Conservation (phyloP, 495 filamentous ascomycete species). For the Neurospora sp. region DNA sequence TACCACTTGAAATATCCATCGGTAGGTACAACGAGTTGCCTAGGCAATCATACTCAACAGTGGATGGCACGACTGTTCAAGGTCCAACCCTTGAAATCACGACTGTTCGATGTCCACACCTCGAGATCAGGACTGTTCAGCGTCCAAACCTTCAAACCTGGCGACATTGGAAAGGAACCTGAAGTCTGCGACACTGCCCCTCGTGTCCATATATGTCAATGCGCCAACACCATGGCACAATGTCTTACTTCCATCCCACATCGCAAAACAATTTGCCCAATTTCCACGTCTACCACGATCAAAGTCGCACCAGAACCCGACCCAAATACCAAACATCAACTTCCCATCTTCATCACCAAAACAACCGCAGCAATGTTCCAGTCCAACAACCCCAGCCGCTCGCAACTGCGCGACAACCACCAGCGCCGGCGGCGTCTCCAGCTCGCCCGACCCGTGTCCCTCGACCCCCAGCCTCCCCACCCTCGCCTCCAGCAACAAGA, state of each 20-base stretch:
- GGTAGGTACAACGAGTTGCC: background rate
- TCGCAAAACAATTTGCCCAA: background rate
- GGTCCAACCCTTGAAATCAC: background rate
- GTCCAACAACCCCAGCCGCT: background rate
- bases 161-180: background rate
- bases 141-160: background rate
- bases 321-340: background rate
- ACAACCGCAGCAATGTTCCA: background rate
- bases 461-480: background rate
- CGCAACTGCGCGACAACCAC: rapidly evolving
- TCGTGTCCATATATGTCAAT: background rate
- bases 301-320: background rate
- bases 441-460: too few species aligned
- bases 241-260: background rate
- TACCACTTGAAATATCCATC: background rate
- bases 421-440: too few species aligned
- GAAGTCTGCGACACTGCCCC: background rate
- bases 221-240: background rate
- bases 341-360: background rate
- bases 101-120: background rate
- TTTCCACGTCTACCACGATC: background rate
- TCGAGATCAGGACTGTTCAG: background rate
- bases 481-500: background rate
- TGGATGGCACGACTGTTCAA: background rate
- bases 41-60: background rate